Evolutionary conservation across 1,284 basidiomycete genomes (phyloP).

Genomic region (Puccinia novopanici): DNA sequence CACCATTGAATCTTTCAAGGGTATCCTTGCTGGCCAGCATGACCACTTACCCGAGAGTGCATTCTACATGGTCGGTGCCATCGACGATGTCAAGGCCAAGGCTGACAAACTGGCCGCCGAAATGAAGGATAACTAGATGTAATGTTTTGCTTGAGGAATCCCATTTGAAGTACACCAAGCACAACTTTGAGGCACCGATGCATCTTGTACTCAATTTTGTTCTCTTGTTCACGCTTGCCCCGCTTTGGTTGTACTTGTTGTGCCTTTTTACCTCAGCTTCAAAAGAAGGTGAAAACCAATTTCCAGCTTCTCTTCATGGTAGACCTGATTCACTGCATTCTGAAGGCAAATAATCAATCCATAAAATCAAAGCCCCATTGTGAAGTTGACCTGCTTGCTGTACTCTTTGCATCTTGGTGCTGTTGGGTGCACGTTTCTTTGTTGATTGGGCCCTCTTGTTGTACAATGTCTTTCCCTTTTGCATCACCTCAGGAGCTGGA

Average conservation of each 20-base stretch:
- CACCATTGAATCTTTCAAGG: constrained; percentile 88
- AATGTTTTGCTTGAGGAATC: not conserved
- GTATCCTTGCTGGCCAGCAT: constrained; percentile 86
- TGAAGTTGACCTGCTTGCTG: not conserved
- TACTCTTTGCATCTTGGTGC: not conserved
- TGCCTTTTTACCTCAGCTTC: constrained; percentile 1
- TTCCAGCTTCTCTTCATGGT: not conserved
- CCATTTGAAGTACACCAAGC: constrained; percentile 2
- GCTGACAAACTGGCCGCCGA: constrained; percentile 94
- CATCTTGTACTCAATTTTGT: constrained; percentile 18
- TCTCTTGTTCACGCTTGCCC: constrained; percentile 4
- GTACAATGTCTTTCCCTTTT: no score
- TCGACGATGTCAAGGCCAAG: constrained; percentile 93
- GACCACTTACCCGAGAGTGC: constrained; percentile 83
- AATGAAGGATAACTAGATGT: constrained; percentile 61
- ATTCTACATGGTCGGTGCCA: constrained; percentile 71
- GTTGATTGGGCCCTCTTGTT: no score
- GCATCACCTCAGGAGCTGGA: no score
- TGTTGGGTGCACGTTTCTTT: not conserved
- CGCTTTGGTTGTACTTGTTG: constrained; percentile 11
- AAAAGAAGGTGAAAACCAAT: constrained; percentile 6
- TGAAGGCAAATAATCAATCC: not conserved
- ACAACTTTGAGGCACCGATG: not conserved
- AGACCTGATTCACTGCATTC: constrained; percentile 1
- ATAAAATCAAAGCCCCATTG: not conserved